Evolutionary conservation across 169 alveolate genomes (phyloP), one percentile per base, ranked within the genome.

Genomic region (Toxoplasma gondii): DNA sequence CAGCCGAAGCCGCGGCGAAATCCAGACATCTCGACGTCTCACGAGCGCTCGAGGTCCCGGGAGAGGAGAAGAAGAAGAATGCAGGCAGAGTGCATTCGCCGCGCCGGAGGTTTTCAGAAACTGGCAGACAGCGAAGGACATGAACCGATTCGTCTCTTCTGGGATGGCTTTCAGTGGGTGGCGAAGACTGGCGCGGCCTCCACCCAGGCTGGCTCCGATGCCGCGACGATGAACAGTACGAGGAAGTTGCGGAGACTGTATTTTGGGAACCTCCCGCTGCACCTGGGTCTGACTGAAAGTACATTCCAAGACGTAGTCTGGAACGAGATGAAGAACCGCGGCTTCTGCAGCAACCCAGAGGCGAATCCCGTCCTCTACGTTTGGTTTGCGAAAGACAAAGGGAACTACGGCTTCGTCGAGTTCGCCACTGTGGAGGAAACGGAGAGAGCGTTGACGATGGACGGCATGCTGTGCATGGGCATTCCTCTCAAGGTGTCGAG

Each of bases 111-210:
- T 4, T 98, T 97, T 94, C 97, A 98, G 92, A 97, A 96, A 88
- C 94, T 98, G 81, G 99, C 99, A 29, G 98, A 98, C 84, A 97
- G 97, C 74, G 99, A 98, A 70, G 99, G 99, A 0, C 98, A 98
- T 69, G 98, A 98, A 88, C 97, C 99, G 10, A 98, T 98, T 34
- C 96, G 98, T 38, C 98, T 98, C 31, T 98, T 98, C 94, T 98
- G 99, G 98, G 99, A 98, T 92, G 99, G 99, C 4, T 98, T 98
- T 93, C 99, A 98, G 95, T 98, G 99, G 99, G 99, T 98, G 45
- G 99, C 99, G 24, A 98, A 98, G 94, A 98, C 95, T 64, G 94
- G 95, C 94, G 93, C 98, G 80, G 95, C 95, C 94, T 93, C 64
- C 78, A 91, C 88, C 45, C 95, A 92, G 97, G 96, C 53, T 45